phyloP scores from a whole-genome alignment of 1,139 yeast genomes.

The Casaregolazyma lundiana region DNA sequence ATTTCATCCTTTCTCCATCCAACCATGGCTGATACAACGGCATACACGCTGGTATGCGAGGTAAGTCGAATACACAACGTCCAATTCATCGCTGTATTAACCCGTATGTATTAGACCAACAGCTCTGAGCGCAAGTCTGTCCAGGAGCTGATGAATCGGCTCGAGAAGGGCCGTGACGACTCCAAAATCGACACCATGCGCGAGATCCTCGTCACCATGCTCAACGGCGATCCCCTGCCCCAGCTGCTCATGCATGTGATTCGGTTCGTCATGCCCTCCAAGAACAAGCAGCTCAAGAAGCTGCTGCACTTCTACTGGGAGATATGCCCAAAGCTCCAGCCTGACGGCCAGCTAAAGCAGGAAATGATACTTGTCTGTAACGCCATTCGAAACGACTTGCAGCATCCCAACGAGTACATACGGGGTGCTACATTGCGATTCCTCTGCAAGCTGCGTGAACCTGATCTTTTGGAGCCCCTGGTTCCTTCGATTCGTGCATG shows the following conservation, averaged over 20 bases:
- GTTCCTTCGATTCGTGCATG: conserved; percentile 91
- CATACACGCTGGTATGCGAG: conserved; percentile 35
- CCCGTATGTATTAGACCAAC: conserved; percentile 23
- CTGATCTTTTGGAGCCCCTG: conserved; percentile 90
- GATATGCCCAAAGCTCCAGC: conserved; percentile 86
- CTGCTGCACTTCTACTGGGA: conserved; percentile 97
- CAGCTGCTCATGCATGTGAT: conserved; percentile 94
- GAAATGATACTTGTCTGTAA: conserved; percentile 98
- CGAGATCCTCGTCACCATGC: conserved; percentile 74
- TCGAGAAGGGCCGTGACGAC: conserved; percentile 89
- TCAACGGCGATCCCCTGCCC: conserved; percentile 94
- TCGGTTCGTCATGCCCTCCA: conserved; percentile 95
- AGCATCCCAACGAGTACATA: conserved; percentile 95
- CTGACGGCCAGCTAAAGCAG: conserved; percentile 87
- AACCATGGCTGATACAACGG: conserved; percentile 32
- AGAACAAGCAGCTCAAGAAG: conserved; percentile 84
- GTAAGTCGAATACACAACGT: conserved; percentile 17
- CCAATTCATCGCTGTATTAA: not conserved
- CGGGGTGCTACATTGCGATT: conserved; percentile 94
- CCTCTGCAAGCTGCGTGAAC: conserved; percentile 83
- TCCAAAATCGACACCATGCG: conserved; percentile 89
- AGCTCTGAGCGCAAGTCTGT: conserved; percentile 62
- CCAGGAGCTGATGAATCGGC: conserved; percentile 68
- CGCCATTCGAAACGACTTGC: conserved; percentile 94
- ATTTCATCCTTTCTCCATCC: conserved; percentile 9